These are phyloP conservation scores for Coleophoma cylindrospora DNA, from an alignment of 2,329 filamentous ascomycete genomes.

Conservation along the genomic window DNA sequence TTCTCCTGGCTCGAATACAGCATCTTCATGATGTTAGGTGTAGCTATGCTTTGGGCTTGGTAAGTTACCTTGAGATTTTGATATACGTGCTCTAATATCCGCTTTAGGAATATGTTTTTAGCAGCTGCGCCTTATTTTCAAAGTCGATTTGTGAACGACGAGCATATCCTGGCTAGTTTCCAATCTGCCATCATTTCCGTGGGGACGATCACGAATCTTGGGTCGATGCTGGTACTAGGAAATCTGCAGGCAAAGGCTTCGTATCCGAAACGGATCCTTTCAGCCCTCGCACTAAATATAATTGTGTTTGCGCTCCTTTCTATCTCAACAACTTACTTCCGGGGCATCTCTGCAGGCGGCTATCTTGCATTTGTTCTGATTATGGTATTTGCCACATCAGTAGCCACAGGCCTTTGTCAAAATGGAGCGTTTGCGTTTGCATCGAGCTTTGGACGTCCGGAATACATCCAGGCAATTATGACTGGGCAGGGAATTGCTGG, in stretches of 20 bases:
- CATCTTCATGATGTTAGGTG: conserved; percentile 79
- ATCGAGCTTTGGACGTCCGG: conserved; percentile 73
- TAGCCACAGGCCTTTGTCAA: conserved; percentile 81
- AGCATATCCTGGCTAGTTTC: conserved; percentile 74
- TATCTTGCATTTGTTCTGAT: conserved; percentile 81
- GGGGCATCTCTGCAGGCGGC: conserved; percentile 50
- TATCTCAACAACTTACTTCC: conserved; percentile 68
- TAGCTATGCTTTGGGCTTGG: conserved; percentile 98
- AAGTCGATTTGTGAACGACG: conserved; percentile 65
- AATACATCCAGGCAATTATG: conserved; percentile 97
- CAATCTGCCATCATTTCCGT: conserved; percentile 86
- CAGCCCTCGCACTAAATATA: conserved; percentile 73
- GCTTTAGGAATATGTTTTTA: conserved; percentile 89
- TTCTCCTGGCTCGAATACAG: conserved; percentile 87
- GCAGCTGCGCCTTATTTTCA: conserved; percentile 93
- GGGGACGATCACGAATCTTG: conserved; percentile 78
- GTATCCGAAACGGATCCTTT: conserved; percentile 81
- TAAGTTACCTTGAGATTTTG: conserved; percentile 37
- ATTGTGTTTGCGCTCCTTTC: conserved; percentile 72
- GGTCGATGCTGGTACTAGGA: conserved; percentile 69
- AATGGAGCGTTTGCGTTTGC: conserved; percentile 94
- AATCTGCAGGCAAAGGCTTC: conserved; percentile 77
- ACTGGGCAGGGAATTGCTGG: conserved; percentile 88
- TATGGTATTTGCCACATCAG: conserved; percentile 75
- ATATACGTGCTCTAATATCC: too few species aligned